These are phyloP conservation scores for Amanita thiersii DNA, from an alignment of 768 basidiomycete species.

Conservation along the genomic window DNA sequence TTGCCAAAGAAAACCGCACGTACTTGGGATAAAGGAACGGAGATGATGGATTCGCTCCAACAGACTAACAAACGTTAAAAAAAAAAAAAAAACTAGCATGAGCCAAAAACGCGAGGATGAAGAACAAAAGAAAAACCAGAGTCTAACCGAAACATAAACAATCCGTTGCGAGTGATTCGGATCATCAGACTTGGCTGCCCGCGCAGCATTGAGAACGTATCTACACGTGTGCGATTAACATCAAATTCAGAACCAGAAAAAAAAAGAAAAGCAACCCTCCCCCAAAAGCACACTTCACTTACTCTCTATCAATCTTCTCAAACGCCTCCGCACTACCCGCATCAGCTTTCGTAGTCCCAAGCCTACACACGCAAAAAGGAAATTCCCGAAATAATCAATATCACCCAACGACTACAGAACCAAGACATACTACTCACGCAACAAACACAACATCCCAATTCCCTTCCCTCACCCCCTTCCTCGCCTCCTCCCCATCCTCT, in stretches of 20 bases:
- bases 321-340: conserved; percentile 64
- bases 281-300: no score
- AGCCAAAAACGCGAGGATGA: no score
- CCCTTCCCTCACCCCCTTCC: conserved; percentile 37
- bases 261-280: no score
- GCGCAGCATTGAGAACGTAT: conserved; percentile 70
- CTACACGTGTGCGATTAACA: conserved; percentile 20
- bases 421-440: conserved; percentile 30
- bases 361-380: conserved; percentile 19
- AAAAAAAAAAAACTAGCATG: no score
- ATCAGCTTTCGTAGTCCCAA: conserved; percentile 55
- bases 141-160: conserved; percentile 61
- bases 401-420: background rate
- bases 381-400: background rate
- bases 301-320: conserved; percentile 75
- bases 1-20: conserved; percentile 6
- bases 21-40: conserved; percentile 44
- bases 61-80: no score
- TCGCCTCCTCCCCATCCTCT: conserved; percentile 12
- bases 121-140: background rate
- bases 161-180: conserved; percentile 43
- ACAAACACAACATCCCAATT: conserved; percentile 76
- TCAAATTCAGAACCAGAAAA: background rate
- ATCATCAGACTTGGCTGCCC: conserved; percentile 47
- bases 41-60: conserved; percentile 40